Percentiles rank a stretch among this genome's conserved stretches.
Conservation (phyloP, 345 rosid species). For the Garcia nutans region DNA sequence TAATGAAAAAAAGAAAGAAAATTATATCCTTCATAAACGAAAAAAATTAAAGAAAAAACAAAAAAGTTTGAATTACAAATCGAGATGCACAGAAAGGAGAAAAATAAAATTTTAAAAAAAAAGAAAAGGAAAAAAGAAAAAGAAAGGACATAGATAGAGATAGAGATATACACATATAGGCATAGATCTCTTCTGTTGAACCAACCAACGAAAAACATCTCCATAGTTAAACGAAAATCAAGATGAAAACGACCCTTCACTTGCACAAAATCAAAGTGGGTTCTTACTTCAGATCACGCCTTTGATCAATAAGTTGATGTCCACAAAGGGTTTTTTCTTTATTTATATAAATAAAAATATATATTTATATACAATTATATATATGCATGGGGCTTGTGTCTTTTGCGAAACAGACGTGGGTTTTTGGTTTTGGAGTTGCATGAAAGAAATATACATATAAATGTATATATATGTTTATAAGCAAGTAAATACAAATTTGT, state of each 20-base stretch:
- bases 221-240: conserved; percentile 38
- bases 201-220: conserved; percentile 24
- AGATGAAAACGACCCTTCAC: conserved; percentile 55
- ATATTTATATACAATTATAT: not conserved
- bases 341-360: too few species aligned
- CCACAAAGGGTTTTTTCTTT: not conserved
- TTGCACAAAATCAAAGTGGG: conserved; percentile 38
- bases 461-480: not conserved
- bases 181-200: conserved; percentile 1
- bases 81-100: not conserved
- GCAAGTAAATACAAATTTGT: not conserved
- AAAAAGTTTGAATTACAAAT: not conserved
- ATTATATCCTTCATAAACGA: too few species aligned
- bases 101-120: too few species aligned
- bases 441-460: not conserved
- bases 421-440: conserved; percentile 36
- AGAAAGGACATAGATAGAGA: not conserved
- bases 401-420: conserved; percentile 36
- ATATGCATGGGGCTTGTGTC: conserved; percentile 25
- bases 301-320: not conserved
- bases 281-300: conserved; percentile 34
- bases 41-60: not conserved
- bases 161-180: not conserved
- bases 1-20: not conserved
- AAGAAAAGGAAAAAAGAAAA: too few species aligned